A percentile compares a stretch with the other conserved stretches of the same genome.
Conservation (phyloP, 2,329 filamentous ascomycete species). For the Pseudogymnoascus sp. region DNA sequence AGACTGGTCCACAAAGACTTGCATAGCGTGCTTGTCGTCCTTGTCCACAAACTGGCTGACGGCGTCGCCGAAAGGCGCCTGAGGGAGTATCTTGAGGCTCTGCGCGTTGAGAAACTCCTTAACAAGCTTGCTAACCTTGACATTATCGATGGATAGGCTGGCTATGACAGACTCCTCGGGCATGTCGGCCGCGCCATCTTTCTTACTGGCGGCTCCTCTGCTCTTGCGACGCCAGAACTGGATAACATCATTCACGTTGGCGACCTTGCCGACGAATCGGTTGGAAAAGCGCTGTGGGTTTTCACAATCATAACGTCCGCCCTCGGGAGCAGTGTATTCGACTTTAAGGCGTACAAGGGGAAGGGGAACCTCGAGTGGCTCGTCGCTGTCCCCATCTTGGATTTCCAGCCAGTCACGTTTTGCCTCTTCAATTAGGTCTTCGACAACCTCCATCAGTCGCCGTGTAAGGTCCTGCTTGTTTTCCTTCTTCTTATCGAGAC, state of each 20-base stretch:
- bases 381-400: slow-evolving; percentile 56
- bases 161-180: slow-evolving; percentile 57
- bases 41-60: slow-evolving; percentile 91
- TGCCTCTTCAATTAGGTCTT: slow-evolving; percentile 81
- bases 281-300: slow-evolving; percentile 96
- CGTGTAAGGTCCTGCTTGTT: slow-evolving; percentile 75
- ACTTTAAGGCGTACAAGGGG: slow-evolving; percentile 86
- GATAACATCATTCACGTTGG: slow-evolving; percentile 89
- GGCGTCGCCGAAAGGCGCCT: slow-evolving; percentile 87
- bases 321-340: slow-evolving; percentile 78
- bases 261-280: slow-evolving; percentile 80
- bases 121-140: slow-evolving; percentile 85
- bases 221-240: slow-evolving; percentile 87
- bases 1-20: slow-evolving; percentile 67
- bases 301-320: slow-evolving; percentile 79
- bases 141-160: slow-evolving; percentile 56
- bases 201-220: slow-evolving; percentile 34
- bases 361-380: slow-evolving; percentile 55
- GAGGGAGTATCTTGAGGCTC: slow-evolving; percentile 83
- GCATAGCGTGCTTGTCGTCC: slow-evolving; percentile 88
- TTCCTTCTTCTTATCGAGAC: slow-evolving; percentile 70
- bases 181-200: slow-evolving; percentile 43
- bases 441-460: slow-evolving; percentile 67
- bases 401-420: slow-evolving; percentile 70
- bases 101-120: slow-evolving; percentile 80